These are phyloP conservation scores for Rauvolfia tetraphylla DNA, from an alignment of 257 asterid species.

Conservation along the genomic window DNA sequence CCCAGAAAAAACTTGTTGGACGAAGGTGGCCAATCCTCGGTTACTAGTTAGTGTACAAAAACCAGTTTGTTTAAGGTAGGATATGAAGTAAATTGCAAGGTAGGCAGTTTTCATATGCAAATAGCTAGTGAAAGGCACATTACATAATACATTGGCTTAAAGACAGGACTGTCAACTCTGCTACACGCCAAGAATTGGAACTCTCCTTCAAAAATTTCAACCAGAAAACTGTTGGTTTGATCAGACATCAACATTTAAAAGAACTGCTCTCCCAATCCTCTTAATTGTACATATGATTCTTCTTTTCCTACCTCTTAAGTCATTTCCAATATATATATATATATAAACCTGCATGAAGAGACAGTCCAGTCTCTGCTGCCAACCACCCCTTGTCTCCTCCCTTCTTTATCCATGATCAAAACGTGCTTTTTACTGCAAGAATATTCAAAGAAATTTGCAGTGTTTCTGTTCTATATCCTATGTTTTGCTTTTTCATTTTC, in stretches of 20 bases:
- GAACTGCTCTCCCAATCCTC: slow-evolving; percentile 2
- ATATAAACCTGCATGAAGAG: too few species aligned
- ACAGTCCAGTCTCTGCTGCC: background rate
- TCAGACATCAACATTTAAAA: slow-evolving; percentile 13
- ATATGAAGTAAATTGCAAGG: background rate
- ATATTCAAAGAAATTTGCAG: background rate
- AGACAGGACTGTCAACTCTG: background rate
- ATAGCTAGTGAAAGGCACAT: background rate
- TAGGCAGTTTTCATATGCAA: background rate
- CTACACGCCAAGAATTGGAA: background rate
- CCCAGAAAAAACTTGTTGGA: too few species aligned
- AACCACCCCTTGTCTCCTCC: background rate
- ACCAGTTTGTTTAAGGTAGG: too few species aligned
- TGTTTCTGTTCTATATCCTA: background rate
- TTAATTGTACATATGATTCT: background rate
- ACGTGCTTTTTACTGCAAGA: slow-evolving; percentile 5
- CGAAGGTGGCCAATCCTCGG: too few species aligned
- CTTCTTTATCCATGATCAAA: background rate
- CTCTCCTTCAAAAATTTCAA: background rate
- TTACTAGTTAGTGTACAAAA: too few species aligned
- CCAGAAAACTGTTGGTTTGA: slow-evolving; percentile 1
- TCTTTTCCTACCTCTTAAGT: slow-evolving; percentile 2
- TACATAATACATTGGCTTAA: background rate
- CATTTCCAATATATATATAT: background rate
- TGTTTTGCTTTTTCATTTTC: background rate